Evolutionary conservation across 1,284 basidiomycete species (phyloP), one percentile per base, ranked within the genome.

Genomic region (Papiliotrema fonsecae): DNA sequence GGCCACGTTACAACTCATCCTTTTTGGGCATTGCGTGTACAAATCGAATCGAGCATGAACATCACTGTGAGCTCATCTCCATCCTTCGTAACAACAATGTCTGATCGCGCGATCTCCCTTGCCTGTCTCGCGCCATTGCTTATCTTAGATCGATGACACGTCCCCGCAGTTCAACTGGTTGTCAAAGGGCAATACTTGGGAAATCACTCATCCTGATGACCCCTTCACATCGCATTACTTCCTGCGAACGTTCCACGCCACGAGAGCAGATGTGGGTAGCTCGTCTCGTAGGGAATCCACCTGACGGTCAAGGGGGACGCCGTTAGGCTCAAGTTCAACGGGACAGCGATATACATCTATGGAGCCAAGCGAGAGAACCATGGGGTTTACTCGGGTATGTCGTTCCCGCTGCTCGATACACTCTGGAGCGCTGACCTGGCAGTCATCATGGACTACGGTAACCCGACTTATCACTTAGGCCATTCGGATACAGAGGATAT

Each of bases 311-410:
- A 62, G 57, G 62, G 58, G 30, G 60, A 64, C 44, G 46, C 41
- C 13, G 49, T 60, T 38, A 26, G 36, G 22, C 40, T 63, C 22
- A 54, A 18, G 11, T 66, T 64, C 55, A 64, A 64, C 38, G 64
- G 64, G 11, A 58, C 58, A 11, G 57, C 50, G 11, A 46, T 63
- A 4, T 53, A 52, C 13, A 44, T 62, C 7, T 60, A 54, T 40
- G 63, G 63, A 2, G 42, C 51, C 1, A 57, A 55, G 19, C 41
- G 58, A 16, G n/a, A 19, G 3, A 60, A 62, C 41, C 62, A 62
- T 37, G 62, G 62, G 4, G 32, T 47, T 6, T 60, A 57, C 42
- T 48, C 49, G 9, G 43, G 56, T 61, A 36, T 37, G 57, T 42
- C 19, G 18, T 35, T 18, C 18, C n/a, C n/a, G n/a, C n/a, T n/a